Conservation (phyloP, 2,329 filamentous ascomycete species). For the Fusarium pininemorale region DNA sequence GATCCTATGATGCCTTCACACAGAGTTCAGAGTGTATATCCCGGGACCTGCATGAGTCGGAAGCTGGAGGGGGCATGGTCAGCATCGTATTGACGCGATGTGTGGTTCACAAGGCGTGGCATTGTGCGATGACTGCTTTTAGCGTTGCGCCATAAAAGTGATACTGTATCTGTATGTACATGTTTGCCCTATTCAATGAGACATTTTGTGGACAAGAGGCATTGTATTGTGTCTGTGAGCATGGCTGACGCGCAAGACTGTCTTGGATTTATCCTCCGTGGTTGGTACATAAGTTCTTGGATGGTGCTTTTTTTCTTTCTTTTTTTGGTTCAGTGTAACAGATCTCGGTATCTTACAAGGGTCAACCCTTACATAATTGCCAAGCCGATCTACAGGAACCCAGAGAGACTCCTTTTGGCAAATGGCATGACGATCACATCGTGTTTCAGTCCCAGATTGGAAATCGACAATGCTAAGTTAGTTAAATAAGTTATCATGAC, state of each 20-base stretch:
- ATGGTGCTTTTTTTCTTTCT: constrained; percentile 3
- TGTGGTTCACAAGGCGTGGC: constrained; percentile 2
- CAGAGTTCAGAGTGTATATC: constrained; percentile 1
- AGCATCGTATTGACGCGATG: constrained; percentile 13
- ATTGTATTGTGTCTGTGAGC: background rate
- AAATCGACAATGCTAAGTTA: background rate
- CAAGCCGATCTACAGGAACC: constrained; percentile 37
- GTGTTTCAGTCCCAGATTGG: background rate
- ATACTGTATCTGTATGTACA: background rate
- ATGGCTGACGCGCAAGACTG: constrained; percentile 6
- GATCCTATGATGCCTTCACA: background rate
- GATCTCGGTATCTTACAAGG: background rate
- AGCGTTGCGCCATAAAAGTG: constrained; percentile 8
- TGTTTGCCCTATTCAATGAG: background rate
- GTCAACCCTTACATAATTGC: constrained; percentile 9
- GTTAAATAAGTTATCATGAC: background rate
- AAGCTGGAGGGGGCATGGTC: constrained; percentile 1
- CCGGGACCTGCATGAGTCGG: constrained; percentile 28
- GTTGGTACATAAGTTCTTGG: background rate
- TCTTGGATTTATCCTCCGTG: constrained; percentile 23
- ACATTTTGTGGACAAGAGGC: constrained; percentile 3
- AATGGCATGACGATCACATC: constrained; percentile 1
- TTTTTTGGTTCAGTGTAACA: constrained; percentile 11
- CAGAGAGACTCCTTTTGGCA: background rate
- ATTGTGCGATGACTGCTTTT: constrained; percentile 4